Evolutionary conservation across 768 basidiomycete species (phyloP), one percentile per base, ranked within the genome.

Genomic region (Dictyophora rubrovolvata): DNA sequence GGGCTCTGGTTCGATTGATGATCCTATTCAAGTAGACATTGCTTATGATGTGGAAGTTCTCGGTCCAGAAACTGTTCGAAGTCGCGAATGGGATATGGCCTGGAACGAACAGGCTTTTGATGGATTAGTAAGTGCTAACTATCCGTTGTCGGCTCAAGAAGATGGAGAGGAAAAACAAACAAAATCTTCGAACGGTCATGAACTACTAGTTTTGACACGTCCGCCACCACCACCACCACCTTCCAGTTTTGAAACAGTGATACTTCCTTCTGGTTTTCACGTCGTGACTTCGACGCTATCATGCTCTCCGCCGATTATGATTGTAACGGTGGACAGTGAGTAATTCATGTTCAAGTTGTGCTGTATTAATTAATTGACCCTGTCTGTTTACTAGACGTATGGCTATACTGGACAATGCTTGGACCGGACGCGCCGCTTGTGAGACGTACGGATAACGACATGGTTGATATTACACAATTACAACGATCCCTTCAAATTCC

Each of bases 361-460:
- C 28, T n/a, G n/a, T n/a, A n/a, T n/a, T n/a, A n/a, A 28, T 28
- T 28, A 7, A 12, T 42, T n/a, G n/a, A 42, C 42, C n/a, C 11
- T 2, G 28, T 12, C 10, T 21, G 53, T 60, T 17, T 6, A n/a
- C n/a, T 65, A 89, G 87, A 83, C 63, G 84, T 89, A 57, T 79
- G 85, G 42, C 86, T 89, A 53, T 89, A 87, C 69, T 84, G 85
- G 67, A 85, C 82, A 69, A 74, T 72, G 54, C 75, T 88, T 10
- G 82, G 79, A 46, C 69, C 76, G 8, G 74, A 74, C 54, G 48
- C 55, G 7, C 72, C 77, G 34, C 74, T 89, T 51, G 70, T 88
- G 62, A 82, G 87, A 64, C 83, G 87, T 63, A 82, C 88, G 56
- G 87, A 89, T 71, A 86, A 86, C 35, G 85, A 87, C 65, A 89